Conservation (phyloP, 352 stramenopile genomes). For the Thalassiosira mediterranea region DNA sequence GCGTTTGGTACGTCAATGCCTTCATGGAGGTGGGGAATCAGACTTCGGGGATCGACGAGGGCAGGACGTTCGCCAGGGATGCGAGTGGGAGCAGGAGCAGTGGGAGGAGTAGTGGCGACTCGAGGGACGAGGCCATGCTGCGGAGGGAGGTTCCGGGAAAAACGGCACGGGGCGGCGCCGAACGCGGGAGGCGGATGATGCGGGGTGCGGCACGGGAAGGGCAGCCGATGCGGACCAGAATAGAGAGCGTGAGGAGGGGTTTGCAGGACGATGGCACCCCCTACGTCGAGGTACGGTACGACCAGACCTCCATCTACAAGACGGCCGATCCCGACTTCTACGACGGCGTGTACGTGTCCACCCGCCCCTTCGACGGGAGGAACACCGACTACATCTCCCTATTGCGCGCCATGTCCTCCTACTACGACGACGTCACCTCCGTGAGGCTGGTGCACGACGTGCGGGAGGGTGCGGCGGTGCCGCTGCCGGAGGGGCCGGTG, state of each 20-base stretch:
- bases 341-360: conserved; percentile 7
- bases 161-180: too few species aligned
- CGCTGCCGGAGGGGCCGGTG: background rate
- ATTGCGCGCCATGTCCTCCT: background rate
- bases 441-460: background rate
- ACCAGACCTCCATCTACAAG: background rate
- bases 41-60: background rate
- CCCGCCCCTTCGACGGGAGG: background rate
- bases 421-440: conserved; percentile 4
- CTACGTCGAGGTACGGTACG: background rate
- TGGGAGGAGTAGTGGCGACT: background rate
- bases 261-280: background rate
- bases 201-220: too few species aligned
- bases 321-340: conserved; percentile 2
- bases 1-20: background rate
- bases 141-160: background rate
- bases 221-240: too few species aligned
- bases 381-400: background rate
- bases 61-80: background rate
- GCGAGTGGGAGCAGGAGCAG: background rate
- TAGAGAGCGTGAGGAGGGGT: background rate
- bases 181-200: too few species aligned
- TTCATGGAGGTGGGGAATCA: background rate
- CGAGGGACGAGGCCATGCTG: background rate
- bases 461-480: background rate